These are phyloP conservation scores for Tylopilus sp. DNA, from an alignment of 768 basidiomycete genomes.

Conservation along the genomic window DNA sequence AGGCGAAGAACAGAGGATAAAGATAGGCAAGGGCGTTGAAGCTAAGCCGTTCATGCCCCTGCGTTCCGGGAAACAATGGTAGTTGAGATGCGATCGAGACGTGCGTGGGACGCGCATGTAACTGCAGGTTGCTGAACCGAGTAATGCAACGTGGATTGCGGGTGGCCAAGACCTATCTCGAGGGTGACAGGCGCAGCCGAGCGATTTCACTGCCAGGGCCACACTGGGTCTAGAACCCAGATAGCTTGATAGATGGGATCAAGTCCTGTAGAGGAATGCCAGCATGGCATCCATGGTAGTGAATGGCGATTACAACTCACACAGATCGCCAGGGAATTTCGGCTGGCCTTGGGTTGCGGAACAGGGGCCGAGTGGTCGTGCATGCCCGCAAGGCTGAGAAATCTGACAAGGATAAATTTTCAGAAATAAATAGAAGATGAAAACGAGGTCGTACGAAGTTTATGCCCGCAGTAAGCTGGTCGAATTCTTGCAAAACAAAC, in stretches of 20 bases:
- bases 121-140: slow-evolving; percentile 4
- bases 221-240: slow-evolving; percentile 2
- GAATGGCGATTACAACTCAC: slow-evolving; percentile 1
- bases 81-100: slow-evolving; percentile 4
- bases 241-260: background rate
- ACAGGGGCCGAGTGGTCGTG: no score
- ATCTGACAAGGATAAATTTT: no score
- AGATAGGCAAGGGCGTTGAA: slow-evolving; percentile 7
- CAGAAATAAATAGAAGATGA: background rate
- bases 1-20: background rate
- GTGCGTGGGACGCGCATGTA: background rate
- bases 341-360: background rate
- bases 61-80: background rate
- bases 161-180: background rate
- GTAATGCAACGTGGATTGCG: background rate
- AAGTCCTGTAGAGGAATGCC: background rate
- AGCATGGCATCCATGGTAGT: background rate
- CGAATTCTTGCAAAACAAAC: background rate
- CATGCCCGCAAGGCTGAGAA: background rate
- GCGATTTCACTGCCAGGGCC: background rate
- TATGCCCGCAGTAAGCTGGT: no score
- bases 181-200: slow-evolving; percentile 1
- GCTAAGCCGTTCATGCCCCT: background rate
- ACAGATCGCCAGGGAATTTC: background rate
- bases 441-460: slow-evolving; percentile 6